These are phyloP conservation scores for Plasmodium gaboni DNA, from an alignment of 169 alveolate genomes.

Conservation along the genomic window DNA sequence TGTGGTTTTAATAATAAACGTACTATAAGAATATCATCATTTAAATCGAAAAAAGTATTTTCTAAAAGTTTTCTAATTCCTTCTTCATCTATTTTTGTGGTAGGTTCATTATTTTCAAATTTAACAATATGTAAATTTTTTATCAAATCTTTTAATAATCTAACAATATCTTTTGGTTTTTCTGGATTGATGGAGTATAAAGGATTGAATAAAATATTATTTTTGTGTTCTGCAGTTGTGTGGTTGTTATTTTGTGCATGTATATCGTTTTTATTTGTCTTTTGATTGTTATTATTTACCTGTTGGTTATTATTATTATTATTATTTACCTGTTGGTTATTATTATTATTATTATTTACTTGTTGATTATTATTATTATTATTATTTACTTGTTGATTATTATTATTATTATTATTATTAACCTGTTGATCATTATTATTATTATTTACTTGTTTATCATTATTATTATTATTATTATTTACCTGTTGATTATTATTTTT, in stretches of 20 bases:
- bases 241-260: neutral
- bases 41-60: constrained; percentile 46
- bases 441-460: neutral
- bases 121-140: constrained; percentile 32
- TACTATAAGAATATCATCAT: constrained; percentile 47
- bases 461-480: neutral
- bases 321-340: neutral
- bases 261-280: neutral
- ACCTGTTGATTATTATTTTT: neutral
- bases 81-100: constrained; percentile 51
- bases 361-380: neutral
- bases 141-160: constrained; percentile 38
- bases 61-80: constrained; percentile 62
- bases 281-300: neutral
- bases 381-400: neutral
- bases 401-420: neutral
- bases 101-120: constrained; percentile 68
- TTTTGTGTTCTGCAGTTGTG: neutral
- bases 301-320: neutral
- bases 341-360: neutral
- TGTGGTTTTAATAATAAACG: constrained; percentile 71
- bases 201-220: constrained; percentile 16
- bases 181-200: constrained; percentile 15
- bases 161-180: constrained; percentile 33
- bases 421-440: neutral